phyloP scores from a whole-genome alignment of 257 asterid genomes.

The Fraxinus quadrangulata region DNA sequence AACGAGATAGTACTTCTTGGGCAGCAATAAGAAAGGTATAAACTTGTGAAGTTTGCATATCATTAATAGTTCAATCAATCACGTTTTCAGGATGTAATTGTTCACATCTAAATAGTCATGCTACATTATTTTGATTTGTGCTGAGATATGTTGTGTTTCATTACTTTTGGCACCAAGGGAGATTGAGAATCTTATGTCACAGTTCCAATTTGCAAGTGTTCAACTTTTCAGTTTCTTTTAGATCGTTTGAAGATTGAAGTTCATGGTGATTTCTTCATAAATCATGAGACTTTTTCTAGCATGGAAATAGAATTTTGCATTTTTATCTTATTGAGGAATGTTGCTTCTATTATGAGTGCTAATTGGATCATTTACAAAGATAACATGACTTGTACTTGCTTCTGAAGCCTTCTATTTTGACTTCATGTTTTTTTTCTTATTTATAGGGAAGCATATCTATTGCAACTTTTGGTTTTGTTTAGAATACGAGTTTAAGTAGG shows the following conservation, averaged over 20 bases:
- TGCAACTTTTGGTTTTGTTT: neutral
- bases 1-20: constrained; percentile 65
- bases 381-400: neutral
- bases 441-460: neutral
- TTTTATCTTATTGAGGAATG: neutral
- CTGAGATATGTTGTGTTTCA: neutral
- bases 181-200: neutral
- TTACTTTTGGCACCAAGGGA: too few species aligned
- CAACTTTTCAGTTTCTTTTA: neutral
- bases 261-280: neutral
- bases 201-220: neutral
- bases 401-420: neutral
- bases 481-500: neutral
- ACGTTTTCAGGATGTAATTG: constrained; percentile 4
- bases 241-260: neutral
- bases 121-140: neutral
- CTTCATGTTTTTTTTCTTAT: too few species aligned
- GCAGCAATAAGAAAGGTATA: constrained; percentile 77
- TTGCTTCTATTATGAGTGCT: neutral
- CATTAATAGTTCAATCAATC: neutral
- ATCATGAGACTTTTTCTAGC: neutral
- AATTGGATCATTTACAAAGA: neutral
- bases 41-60: constrained; percentile 13
- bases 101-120: neutral
- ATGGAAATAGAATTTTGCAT: neutral